Percentiles rank a stretch among this genome's conserved stretches.
These are phyloP conservation scores for Boletellus ananiceps DNA, from an alignment of 768 basidiomycete species.

Conservation along the genomic window DNA sequence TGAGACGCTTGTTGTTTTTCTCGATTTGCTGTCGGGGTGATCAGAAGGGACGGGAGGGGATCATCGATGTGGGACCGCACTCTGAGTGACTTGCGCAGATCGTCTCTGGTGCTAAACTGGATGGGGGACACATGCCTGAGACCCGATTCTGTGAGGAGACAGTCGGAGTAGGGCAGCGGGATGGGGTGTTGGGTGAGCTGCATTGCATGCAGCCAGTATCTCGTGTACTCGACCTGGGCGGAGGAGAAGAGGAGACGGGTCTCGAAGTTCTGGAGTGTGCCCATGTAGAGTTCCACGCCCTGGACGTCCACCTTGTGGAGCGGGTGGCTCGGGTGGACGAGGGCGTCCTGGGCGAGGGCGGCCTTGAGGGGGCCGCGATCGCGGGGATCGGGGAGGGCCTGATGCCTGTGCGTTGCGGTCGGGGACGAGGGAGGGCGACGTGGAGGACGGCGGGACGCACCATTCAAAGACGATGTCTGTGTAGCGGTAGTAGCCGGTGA, in stretches of 20 bases:
- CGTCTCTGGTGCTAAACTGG: conserved; percentile 48
- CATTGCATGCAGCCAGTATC: conserved; percentile 81
- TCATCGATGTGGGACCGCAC: conserved; percentile 29
- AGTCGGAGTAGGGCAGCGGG: conserved; percentile 75
- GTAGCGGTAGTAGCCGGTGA: conserved; percentile 77
- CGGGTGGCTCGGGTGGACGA: conserved; percentile 70
- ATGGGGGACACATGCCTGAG: conserved; percentile 57
- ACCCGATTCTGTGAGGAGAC: conserved; percentile 57
- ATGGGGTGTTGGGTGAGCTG: conserved; percentile 58
- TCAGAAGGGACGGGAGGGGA: not conserved
- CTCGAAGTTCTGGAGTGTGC: conserved; percentile 72
- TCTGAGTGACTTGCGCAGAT: conserved; percentile 57
- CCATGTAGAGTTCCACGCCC: conserved; percentile 70
- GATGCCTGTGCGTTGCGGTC: conserved; percentile 40
- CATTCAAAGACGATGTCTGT: conserved; percentile 85
- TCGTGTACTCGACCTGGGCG: conserved; percentile 77
- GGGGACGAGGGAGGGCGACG: not conserved
- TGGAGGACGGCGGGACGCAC: conserved; percentile 32
- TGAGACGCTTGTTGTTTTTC: conserved; percentile 76
- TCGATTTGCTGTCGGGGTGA: conserved; percentile 53
- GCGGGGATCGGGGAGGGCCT: conserved; percentile 51
- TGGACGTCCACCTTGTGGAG: conserved; percentile 56
- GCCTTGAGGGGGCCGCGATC: conserved; percentile 66
- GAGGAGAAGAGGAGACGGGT: conserved; percentile 79
- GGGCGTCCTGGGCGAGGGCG: conserved; percentile 62